These are phyloP conservation scores for Neonectria neomacrospora DNA, from an alignment of 2,329 filamentous ascomycete genomes.

Conservation along the genomic window DNA sequence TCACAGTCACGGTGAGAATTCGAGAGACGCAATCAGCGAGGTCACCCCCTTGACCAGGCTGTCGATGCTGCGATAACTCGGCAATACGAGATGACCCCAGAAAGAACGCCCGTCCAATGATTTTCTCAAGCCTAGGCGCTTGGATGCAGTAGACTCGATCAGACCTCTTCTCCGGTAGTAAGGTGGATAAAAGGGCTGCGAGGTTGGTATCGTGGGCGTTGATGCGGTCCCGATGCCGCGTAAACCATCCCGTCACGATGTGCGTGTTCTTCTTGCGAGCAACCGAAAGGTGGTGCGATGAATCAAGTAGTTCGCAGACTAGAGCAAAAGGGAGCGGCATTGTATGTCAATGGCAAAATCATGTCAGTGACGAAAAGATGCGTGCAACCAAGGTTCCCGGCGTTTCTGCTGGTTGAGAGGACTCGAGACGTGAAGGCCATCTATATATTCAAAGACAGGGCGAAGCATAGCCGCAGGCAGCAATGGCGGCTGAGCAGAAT, in stretches of 20 bases:
- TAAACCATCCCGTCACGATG: conserved; percentile 75
- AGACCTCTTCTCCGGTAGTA: conserved; percentile 79
- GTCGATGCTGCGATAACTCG: conserved; percentile 72
- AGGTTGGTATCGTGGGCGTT: conserved; percentile 66
- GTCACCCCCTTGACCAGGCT: conserved; percentile 68
- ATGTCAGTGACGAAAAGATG: conserved; percentile 7
- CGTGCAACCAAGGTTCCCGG: conserved; percentile 8
- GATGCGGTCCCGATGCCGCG: conserved; percentile 67
- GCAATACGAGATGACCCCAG: conserved; percentile 70
- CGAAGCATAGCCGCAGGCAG: conserved; percentile 26
- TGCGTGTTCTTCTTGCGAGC: conserved; percentile 47
- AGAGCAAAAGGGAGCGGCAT: conserved; percentile 77
- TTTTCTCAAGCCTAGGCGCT: conserved; percentile 67
- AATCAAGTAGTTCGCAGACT: conserved; percentile 79
- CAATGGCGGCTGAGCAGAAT: conserved; percentile 11
- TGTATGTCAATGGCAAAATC: conserved; percentile 18
- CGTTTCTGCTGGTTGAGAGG: not conserved
- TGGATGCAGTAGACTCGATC: conserved; percentile 83
- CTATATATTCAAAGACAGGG: not conserved
- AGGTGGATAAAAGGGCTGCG: conserved; percentile 75
- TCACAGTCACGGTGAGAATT: conserved; percentile 70
- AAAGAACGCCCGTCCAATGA: conserved; percentile 74
- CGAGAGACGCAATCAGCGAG: conserved; percentile 77
- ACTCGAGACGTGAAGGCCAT: not conserved
- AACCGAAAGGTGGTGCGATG: conserved; percentile 63